Evolutionary conservation across 2,329 filamentous ascomycete genomes (phyloP).

Genomic region (Colletotrichum cereale): DNA sequence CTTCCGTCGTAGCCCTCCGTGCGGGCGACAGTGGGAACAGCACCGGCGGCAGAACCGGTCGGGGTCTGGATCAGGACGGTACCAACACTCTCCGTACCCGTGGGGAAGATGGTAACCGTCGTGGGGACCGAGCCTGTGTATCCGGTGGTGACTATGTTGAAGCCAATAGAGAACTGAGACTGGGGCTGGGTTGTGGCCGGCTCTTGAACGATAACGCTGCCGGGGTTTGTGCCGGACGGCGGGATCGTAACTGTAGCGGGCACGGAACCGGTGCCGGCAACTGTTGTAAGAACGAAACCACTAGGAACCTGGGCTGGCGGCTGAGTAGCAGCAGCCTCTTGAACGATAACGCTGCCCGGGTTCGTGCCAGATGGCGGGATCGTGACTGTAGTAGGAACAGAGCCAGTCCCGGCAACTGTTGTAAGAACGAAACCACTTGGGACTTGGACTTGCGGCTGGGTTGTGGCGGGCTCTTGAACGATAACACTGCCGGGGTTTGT

Average conservation of each 20-base stretch:
- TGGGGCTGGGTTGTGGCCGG: background rate
- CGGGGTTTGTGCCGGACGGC: too few species aligned
- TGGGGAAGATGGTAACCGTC: background rate
- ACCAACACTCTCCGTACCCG: background rate
- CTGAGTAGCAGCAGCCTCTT: background rate
- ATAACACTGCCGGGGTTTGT: constrained; percentile 8
- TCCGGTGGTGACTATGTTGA: background rate
- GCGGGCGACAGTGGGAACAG: background rate
- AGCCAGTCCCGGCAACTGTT: background rate
- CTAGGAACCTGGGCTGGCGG: background rate
- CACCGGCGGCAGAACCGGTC: background rate
- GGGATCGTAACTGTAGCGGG: too few species aligned
- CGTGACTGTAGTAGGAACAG: background rate
- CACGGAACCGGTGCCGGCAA: too few species aligned
- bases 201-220: too few species aligned
- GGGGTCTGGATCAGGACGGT: constrained; percentile 26
- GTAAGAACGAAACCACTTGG: background rate
- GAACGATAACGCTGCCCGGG: background rate
- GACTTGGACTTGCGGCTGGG: background rate
- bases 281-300: background rate
- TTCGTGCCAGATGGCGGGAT: constrained; percentile 12
- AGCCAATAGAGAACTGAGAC: background rate
- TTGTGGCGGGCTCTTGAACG: background rate
- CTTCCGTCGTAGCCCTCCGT: constrained; percentile 1
- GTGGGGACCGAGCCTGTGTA: background rate